These are phyloP conservation scores for Chondrostereum purpureum DNA, from an alignment of 1,284 basidiomycete species.

Conservation along the genomic window DNA sequence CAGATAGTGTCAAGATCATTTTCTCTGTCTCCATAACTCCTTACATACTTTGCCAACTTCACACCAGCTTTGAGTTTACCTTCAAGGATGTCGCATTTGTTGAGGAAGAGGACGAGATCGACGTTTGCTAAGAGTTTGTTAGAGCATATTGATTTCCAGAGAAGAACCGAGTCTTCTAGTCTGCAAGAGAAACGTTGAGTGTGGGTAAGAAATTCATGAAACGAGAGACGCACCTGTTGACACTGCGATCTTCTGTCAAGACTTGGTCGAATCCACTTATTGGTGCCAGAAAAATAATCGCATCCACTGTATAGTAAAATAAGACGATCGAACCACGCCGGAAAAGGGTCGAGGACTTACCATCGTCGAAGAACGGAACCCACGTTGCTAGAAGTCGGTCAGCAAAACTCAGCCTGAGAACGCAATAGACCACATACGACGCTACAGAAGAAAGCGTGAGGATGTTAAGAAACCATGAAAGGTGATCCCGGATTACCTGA, in stretches of 20 bases:
- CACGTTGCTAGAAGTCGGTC: slow-evolving; percentile 53
- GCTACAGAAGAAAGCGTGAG: slow-evolving; percentile 4
- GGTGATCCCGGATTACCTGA: slow-evolving; percentile 36
- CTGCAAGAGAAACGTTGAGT: no score
- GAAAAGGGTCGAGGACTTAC: slow-evolving; percentile 27
- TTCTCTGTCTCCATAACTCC: slow-evolving; percentile 64
- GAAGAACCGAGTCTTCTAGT: not conserved
- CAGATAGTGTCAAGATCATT: slow-evolving; percentile 68
- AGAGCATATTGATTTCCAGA: slow-evolving; percentile 1
- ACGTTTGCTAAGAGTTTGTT: slow-evolving; percentile 2
- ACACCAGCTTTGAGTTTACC: not conserved
- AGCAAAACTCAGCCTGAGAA: no score
- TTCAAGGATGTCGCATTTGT: slow-evolving; percentile 2
- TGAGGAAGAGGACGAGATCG: slow-evolving; percentile 3
- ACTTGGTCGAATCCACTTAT: slow-evolving; percentile 78
- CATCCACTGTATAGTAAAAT: slow-evolving; percentile 39
- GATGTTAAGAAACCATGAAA: slow-evolving; percentile 6
- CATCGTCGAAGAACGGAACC: slow-evolving; percentile 73
- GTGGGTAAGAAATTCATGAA: not conserved
- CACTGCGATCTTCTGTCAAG: slow-evolving; percentile 58
- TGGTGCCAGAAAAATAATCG: slow-evolving; percentile 77
- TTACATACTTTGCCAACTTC: slow-evolving; percentile 59
- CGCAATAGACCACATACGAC: no score
- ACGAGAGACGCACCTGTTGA: slow-evolving; percentile 51
- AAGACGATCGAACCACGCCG: slow-evolving; percentile 4